Evolutionary conservation across 352 stramenopile species (phyloP), one percentile per base, ranked within the genome.

Genomic region (Phytophthora constricta): DNA sequence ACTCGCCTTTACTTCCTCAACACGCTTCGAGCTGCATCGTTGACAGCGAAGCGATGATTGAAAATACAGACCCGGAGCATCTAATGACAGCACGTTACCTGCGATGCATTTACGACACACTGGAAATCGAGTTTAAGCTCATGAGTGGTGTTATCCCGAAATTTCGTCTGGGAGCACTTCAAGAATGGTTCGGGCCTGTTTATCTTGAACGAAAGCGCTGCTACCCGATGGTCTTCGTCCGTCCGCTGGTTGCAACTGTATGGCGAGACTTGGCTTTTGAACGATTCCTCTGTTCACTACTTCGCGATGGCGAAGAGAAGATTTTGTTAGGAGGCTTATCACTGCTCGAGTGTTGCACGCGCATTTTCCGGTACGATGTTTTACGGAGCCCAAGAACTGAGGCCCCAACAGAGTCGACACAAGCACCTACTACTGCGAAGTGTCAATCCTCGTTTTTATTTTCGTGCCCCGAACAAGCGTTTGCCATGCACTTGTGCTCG

Each of bases 111-210:
- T 72, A 76, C 39, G 62, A 75, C 23, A 72, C 65, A 4, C 65
- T 82, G 20, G 78, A 84, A n/a, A 70, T 82, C 13, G 64, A 72
- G 20, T 87, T 87, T 41, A 82, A 81, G 52, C 50, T 80, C 23
- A 71, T 65, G 0, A 65, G 65, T 22, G 75, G 64, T 1, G 60
- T 74, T 14, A 62, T 79, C 4, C 58, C 73, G 1, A 86, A 82
- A 51, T 82, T 79, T 47, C 78, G 78, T 11, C 52, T 80, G 4
- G 70, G 75, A 22, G 65, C 70, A 20, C 33, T 87, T 1, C 75
- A 80, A 13, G 50, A 72, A 43, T 81, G 76, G 45, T 79, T 87
- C 7, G 64, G 70, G 4, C 27, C 62, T 2, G 17, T 31, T 8
- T 72, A 72, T 42, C 43, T 84, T 20, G 72, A 84, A n/a, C 72